Evolutionary conservation across 352 stramenopile genomes (phyloP).

Genomic region (Pilasporangium apinafurcum): DNA sequence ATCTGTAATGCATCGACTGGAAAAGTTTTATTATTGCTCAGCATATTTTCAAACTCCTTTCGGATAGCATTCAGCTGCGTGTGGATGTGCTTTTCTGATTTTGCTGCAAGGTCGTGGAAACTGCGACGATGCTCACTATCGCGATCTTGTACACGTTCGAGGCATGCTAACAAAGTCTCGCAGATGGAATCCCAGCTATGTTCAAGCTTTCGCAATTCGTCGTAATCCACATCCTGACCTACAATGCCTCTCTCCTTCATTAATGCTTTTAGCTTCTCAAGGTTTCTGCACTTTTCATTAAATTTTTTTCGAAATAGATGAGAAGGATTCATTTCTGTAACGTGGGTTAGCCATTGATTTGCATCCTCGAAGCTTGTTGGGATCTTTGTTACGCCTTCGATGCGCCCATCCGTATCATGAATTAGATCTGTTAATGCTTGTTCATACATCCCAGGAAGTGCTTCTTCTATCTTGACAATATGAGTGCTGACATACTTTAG

Average conservation of each 20-base stretch:
- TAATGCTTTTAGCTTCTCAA: conserved; percentile 30
- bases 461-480: conserved; percentile 29
- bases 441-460: conserved; percentile 44
- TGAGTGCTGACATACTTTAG: conserved; percentile 17
- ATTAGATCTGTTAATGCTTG: conserved; percentile 38
- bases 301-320: conserved; percentile 44
- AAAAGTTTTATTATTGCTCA: conserved; percentile 15
- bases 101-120: conserved; percentile 37
- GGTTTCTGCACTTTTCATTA: conserved; percentile 44
- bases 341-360: conserved; percentile 34
- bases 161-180: conserved; percentile 54
- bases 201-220: conserved; percentile 36
- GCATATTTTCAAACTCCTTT: conserved; percentile 25
- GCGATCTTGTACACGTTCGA: conserved; percentile 47
- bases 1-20: too few species aligned
- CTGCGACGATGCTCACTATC: conserved; percentile 59
- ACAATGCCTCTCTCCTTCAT: conserved; percentile 19
- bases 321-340: conserved; percentile 46
- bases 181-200: conserved; percentile 55
- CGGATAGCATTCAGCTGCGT: conserved; percentile 28
- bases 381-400: conserved; percentile 60
- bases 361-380: conserved; percentile 43
- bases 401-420: conserved; percentile 36
- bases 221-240: conserved; percentile 3
- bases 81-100: conserved; percentile 33